Evolutionary conservation across 257 asterid species (phyloP).

Genomic region (Fraxinus anomala): DNA sequence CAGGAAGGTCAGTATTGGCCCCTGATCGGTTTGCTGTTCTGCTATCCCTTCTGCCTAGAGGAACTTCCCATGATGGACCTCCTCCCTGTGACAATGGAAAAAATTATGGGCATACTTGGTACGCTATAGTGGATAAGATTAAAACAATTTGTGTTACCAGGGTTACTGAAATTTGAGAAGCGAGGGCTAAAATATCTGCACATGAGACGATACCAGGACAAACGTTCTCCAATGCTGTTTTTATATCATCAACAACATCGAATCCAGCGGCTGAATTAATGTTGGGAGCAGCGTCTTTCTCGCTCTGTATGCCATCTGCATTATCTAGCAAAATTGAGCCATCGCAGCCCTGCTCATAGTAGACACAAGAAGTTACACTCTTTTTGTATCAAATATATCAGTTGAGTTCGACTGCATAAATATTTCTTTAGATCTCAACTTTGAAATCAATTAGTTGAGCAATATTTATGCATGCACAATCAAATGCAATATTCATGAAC

Average conservation of each 20-base stretch:
- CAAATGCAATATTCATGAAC: too few relatives aligned
- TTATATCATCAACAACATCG: slow-evolving; percentile 36
- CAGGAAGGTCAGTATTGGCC: slow-evolving; percentile 27
- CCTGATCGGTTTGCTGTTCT: slow-evolving; percentile 33
- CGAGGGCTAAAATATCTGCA: slow-evolving; percentile 42
- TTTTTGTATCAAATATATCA: neutral
- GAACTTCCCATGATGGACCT: slow-evolving; percentile 41
- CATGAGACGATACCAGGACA: slow-evolving; percentile 46
- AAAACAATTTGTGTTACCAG: slow-evolving; percentile 21
- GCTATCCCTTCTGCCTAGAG: slow-evolving; percentile 40
- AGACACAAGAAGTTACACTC: neutral
- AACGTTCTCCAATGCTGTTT: slow-evolving; percentile 35
- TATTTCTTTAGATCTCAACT: too few relatives aligned
- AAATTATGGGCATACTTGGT: too few relatives aligned
- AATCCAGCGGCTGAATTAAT: slow-evolving; percentile 23
- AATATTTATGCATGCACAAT: too few relatives aligned
- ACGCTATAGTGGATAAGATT: neutral
- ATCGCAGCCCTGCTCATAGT: slow-evolving; percentile 41
- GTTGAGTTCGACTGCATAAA: too few relatives aligned
- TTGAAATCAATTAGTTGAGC: too few relatives aligned
- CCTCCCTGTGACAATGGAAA: slow-evolving; percentile 22
- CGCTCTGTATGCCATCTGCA: slow-evolving; percentile 34
- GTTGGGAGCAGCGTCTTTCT: slow-evolving; percentile 34
- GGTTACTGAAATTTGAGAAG: slow-evolving; percentile 32
- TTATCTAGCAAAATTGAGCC: slow-evolving; percentile 41